These are phyloP conservation scores for Diaporthe sp. DNA, from an alignment of 2,329 filamentous ascomycete genomes.

Conservation along the genomic window DNA sequence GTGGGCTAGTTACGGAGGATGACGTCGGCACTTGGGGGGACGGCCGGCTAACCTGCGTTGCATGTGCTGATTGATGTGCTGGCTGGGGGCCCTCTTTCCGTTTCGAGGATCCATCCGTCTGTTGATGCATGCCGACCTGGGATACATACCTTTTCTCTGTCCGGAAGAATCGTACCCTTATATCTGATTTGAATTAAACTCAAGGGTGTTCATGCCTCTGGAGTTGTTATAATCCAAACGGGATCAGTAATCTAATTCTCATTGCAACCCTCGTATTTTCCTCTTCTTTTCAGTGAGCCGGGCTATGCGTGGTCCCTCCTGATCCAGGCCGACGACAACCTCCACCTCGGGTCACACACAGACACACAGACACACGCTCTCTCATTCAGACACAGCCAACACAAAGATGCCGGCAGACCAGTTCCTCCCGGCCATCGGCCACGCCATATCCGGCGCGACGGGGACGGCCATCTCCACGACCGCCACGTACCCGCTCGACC, in stretches of 20 bases:
- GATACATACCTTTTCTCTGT: not conserved
- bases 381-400: not conserved
- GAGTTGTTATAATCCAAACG: not conserved
- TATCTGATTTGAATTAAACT: not conserved
- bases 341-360: not conserved
- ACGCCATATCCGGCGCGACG: constrained; percentile 83
- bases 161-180: not conserved
- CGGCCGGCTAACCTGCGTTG: not conserved
- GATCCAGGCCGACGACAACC: not conserved
- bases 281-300: not conserved
- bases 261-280: not conserved
- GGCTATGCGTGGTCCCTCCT: not conserved
- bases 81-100: constrained; percentile 2
- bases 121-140: not conserved
- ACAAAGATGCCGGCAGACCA: constrained; percentile 45
- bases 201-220: not conserved
- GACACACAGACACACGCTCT: not conserved
- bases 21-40: constrained; percentile 13
- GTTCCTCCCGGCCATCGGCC: constrained; percentile 80
- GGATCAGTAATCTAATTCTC: not conserved
- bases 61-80: constrained; percentile 14
- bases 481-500: constrained; percentile 83
- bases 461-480: constrained; percentile 86
- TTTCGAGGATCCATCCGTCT: not conserved
- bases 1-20: constrained; percentile 14